phyloP scores from a whole-genome alignment of 116 monocot species.

The Zostera marina region DNA sequence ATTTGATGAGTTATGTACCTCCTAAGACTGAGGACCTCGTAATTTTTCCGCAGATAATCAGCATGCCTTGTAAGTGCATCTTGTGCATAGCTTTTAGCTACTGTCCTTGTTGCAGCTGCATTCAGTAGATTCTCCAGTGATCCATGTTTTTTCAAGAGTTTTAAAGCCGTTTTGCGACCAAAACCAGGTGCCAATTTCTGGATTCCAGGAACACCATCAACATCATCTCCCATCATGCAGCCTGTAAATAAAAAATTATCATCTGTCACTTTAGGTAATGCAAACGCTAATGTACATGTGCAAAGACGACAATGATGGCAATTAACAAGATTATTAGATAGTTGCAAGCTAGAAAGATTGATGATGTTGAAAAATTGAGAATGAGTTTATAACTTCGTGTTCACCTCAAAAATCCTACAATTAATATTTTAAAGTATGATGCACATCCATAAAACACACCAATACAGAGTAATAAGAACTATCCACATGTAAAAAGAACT shows the following conservation, averaged over 20 bases:
- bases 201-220: slow-evolving; percentile 93
- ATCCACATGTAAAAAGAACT: not conserved
- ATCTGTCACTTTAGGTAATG: too few relatives aligned
- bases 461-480: too few relatives aligned
- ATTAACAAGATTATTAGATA: too few relatives aligned
- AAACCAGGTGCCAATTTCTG: slow-evolving; percentile 71
- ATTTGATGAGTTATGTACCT: slow-evolving; percentile 30
- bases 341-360: too few relatives aligned
- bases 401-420: too few relatives aligned
- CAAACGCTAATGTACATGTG: too few relatives aligned
- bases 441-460: too few relatives aligned
- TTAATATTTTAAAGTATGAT: too few relatives aligned
- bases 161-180: slow-evolving; percentile 83
- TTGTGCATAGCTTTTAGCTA: slow-evolving; percentile 81
- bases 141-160: slow-evolving; percentile 80
- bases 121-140: slow-evolving; percentile 70
- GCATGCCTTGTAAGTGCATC: slow-evolving; percentile 77
- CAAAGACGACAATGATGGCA: too few relatives aligned
- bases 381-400: too few relatives aligned
- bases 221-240: slow-evolving; percentile 83
- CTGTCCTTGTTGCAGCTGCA: slow-evolving; percentile 59
- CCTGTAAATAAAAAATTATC: slow-evolving; percentile 19
- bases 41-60: slow-evolving; percentile 72
- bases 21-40: slow-evolving; percentile 68
- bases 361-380: too few relatives aligned